Conservation (phyloP, 1,284 basidiomycete species). For the Schizophyllum commune region DNA sequence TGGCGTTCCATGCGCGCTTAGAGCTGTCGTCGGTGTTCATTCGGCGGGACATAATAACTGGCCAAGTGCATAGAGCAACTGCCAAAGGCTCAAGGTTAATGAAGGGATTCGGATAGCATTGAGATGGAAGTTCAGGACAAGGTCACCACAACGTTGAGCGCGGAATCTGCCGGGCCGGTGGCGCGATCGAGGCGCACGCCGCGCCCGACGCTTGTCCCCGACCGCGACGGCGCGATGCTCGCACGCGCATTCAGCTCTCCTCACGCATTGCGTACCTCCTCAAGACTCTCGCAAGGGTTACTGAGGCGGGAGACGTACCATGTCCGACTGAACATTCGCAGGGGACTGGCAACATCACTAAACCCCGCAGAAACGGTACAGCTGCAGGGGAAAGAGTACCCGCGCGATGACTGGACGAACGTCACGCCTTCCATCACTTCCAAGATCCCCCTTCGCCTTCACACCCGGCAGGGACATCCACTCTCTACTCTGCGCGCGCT, state of each 20-base stretch:
- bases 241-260: background rate
- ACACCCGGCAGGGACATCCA: slow-evolving; percentile 76
- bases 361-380: slow-evolving; percentile 19
- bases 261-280: background rate
- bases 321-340: slow-evolving; percentile 8
- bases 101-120: no score
- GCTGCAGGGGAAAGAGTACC: slow-evolving; percentile 56
- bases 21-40: background rate
- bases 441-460: slow-evolving; percentile 67
- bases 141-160: no score
- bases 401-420: slow-evolving; percentile 78
- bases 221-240: background rate
- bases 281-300: background rate
- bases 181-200: background rate
- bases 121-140: no score
- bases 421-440: slow-evolving; percentile 79
- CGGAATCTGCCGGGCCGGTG: no score
- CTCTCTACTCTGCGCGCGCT: slow-evolving; percentile 78
- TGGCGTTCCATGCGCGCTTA: background rate
- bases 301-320: background rate
- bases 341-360: slow-evolving; percentile 8
- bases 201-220: background rate
- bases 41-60: background rate
- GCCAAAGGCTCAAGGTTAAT: no score
- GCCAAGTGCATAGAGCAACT: no score